Evolutionary conservation across 106 monocot species (phyloP).

Genomic region (Allium fistulosum): DNA sequence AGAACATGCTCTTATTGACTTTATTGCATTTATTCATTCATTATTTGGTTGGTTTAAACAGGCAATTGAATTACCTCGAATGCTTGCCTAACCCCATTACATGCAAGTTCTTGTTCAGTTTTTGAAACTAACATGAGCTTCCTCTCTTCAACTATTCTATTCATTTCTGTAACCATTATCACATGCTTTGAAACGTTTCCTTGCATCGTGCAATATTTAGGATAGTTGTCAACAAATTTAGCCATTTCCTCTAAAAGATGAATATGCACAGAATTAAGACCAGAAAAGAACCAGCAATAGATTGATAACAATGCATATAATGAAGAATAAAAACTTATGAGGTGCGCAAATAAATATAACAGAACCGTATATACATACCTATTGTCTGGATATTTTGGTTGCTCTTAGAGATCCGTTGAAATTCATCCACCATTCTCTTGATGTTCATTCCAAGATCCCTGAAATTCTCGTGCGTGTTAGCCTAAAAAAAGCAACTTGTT

Average conservation of each 20-base stretch:
- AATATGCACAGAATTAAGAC: background rate
- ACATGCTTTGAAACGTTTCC: constrained; percentile 99
- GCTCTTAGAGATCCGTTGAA: constrained; percentile 93
- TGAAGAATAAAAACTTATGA: too few species aligned
- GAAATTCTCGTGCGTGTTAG: constrained; percentile 97
- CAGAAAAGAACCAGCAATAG: background rate
- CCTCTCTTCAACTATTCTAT: constrained; percentile 82
- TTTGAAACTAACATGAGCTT: constrained; percentile 95
- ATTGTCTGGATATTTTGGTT: constrained; percentile 97
- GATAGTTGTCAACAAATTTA: constrained; percentile 95
- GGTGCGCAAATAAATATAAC: too few species aligned
- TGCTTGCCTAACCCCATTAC: constrained; percentile 89
- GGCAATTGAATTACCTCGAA: constrained; percentile 51
- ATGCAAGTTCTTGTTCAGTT: constrained; percentile 95
- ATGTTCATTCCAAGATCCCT: constrained; percentile 99
- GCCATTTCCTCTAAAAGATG: constrained; percentile 82
- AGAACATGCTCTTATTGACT: too few species aligned
- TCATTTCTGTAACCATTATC: constrained; percentile 90
- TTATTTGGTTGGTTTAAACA: background rate
- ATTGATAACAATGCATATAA: too few species aligned
- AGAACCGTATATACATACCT: constrained; percentile 29
- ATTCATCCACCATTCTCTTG: constrained; percentile 97
- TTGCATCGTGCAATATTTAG: constrained; percentile 92
- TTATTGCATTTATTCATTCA: too few species aligned
- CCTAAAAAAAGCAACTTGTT: constrained; percentile 90